A percentile compares a stretch with the other conserved stretches of the same genome.
These are phyloP conservation scores for Starmerella asiatica DNA, from an alignment of 805 yeast species.

Conservation along the genomic window DNA sequence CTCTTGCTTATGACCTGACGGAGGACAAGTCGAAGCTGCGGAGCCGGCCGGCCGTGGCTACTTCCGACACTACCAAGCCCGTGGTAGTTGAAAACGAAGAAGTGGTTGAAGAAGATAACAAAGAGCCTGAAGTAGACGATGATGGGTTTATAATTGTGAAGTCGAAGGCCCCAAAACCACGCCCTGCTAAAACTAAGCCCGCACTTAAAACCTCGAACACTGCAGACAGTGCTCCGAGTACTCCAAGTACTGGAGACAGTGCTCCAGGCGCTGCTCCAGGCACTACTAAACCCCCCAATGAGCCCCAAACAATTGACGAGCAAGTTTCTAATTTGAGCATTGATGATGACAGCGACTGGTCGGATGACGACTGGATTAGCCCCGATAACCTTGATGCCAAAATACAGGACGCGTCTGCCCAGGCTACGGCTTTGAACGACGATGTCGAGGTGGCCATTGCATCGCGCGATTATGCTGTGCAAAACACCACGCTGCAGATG, in stretches of 20 bases:
- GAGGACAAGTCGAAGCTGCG: conserved; percentile 18
- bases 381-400: conserved; percentile 68
- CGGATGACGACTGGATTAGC: conserved; percentile 87
- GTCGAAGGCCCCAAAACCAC: conserved; percentile 13
- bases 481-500: conserved; percentile 83
- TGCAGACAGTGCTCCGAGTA: not conserved
- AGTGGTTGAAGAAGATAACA: conserved; percentile 1
- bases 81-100: conserved; percentile 12
- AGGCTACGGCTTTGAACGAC: conserved; percentile 34
- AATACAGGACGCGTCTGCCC: conserved; percentile 55
- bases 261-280: not conserved
- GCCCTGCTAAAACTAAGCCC: not conserved
- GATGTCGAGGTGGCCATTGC: conserved; percentile 65
- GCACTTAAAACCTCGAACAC: not conserved
- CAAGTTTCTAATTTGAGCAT: conserved; percentile 1
- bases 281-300: no score
- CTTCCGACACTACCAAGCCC: conserved; percentile 1
- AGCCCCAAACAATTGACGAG: no score
- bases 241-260: not conserved
- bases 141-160: conserved; percentile 19
- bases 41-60: conserved; percentile 13
- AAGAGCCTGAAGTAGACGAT: conserved; percentile 9
- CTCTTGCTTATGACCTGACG: conserved; percentile 68
- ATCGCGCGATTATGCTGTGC: conserved; percentile 95
- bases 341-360: conserved; percentile 57